Conservation (phyloP, 306 rosid species). For the Acacia crassicarpa region DNA sequence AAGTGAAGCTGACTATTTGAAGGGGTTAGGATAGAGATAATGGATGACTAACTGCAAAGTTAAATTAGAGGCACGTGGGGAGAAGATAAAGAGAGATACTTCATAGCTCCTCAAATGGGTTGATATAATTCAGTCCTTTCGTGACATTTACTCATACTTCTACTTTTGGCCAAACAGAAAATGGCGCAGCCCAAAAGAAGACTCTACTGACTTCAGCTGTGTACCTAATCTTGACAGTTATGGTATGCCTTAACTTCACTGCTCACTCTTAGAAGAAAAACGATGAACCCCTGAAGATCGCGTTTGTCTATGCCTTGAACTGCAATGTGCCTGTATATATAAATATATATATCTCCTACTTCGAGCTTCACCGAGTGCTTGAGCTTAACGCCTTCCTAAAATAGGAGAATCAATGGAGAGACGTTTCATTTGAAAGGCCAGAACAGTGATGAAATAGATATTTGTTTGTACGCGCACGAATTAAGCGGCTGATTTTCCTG, state of each 20-base stretch:
- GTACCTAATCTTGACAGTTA: conserved; percentile 12
- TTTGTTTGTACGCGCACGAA: not conserved
- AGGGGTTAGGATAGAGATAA: not conserved
- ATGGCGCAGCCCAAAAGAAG: conserved; percentile 14
- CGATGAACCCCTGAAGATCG: conserved; percentile 22
- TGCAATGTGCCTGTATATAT: not conserved
- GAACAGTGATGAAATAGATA: not conserved
- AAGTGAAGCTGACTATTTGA: not conserved
- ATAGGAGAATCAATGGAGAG: not conserved
- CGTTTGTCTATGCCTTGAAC: conserved; percentile 5
- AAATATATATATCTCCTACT: not conserved
- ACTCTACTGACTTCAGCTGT: conserved; percentile 4
- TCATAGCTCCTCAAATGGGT: conserved; percentile 1
- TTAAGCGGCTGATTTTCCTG: not conserved
- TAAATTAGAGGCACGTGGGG: not conserved
- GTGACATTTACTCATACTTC: conserved; percentile 16
- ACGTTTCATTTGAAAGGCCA: not conserved
- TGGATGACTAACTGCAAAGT: not conserved
- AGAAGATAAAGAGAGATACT: not conserved
- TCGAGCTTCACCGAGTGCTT: not conserved
- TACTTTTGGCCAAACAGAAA: conserved; percentile 1
- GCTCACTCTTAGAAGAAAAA: conserved; percentile 22
- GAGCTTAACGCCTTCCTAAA: not conserved
- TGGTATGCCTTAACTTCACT: conserved; percentile 12
- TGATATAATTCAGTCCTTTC: not conserved